phyloP scores from a whole-genome alignment of 805 yeast genomes.

The Priceomyces medius region DNA sequence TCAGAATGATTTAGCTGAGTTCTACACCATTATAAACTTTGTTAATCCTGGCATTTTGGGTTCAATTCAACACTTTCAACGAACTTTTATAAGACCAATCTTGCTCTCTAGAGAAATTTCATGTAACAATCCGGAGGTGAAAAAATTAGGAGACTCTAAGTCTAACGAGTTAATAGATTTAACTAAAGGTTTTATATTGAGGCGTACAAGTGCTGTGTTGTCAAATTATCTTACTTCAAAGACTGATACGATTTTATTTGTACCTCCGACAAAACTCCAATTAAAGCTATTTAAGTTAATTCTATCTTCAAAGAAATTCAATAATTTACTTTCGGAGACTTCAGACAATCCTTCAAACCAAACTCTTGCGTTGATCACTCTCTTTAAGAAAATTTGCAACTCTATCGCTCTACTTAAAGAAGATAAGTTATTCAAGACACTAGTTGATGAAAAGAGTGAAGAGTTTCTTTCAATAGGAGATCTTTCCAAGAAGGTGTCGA shows the following conservation, averaged over 20 bases:
- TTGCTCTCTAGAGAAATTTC: slow-evolving; percentile 62
- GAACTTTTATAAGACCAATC: slow-evolving; percentile 68
- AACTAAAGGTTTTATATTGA: slow-evolving; percentile 65
- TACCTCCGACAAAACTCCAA: slow-evolving; percentile 71
- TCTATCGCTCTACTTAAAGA: slow-evolving; percentile 63
- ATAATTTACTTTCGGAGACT: slow-evolving; percentile 26
- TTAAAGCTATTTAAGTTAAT: slow-evolving; percentile 52
- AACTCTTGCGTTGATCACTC: slow-evolving; percentile 67
- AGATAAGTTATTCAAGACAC: slow-evolving; percentile 43
- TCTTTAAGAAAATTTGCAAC: slow-evolving; percentile 79
- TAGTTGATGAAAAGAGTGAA: slow-evolving; percentile 9
- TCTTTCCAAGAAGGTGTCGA: slow-evolving; percentile 13
- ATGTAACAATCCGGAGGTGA: slow-evolving; percentile 49
- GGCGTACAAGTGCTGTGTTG: slow-evolving; percentile 66
- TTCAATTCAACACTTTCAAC: slow-evolving; percentile 53
- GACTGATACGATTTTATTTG: slow-evolving; percentile 74
- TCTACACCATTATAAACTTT: slow-evolving; percentile 76
- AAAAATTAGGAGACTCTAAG: slow-evolving; percentile 57
- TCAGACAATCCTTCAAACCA: slow-evolving; percentile 30
- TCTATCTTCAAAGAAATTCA: slow-evolving; percentile 34
- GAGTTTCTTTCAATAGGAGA: slow-evolving; percentile 25
- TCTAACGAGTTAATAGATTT: slow-evolving; percentile 62
- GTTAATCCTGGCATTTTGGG: slow-evolving; percentile 85
- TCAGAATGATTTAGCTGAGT: slow-evolving; percentile 87
- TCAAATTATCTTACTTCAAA: slow-evolving; percentile 64